A percentile compares a stretch with the other conserved stretches of the same genome.
Evolutionary conservation across 805 yeast species (phyloP).

Genomic region (Kluyveromyces wickerhamii): DNA sequence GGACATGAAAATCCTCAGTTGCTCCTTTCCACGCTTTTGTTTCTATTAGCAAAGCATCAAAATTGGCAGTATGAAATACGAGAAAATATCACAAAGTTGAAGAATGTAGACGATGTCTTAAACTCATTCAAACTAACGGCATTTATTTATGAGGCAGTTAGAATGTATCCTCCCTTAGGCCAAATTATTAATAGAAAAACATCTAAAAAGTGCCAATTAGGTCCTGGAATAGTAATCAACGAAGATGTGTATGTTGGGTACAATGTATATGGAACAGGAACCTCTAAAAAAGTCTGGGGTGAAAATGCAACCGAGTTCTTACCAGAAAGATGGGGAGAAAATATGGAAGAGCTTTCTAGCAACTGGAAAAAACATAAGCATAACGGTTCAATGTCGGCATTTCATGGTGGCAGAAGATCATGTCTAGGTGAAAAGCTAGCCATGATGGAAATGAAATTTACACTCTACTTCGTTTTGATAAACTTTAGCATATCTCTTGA

Average conservation of each 20-base stretch:
- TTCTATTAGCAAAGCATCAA: conserved; percentile 37
- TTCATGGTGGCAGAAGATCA: conserved; percentile 54
- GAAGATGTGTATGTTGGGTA: conserved; percentile 47
- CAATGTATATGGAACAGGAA: conserved; percentile 45
- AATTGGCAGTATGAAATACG: conserved; percentile 30
- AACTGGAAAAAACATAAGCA: conserved; percentile 39
- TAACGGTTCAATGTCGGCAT: conserved; percentile 40
- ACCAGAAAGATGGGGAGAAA: conserved; percentile 47
- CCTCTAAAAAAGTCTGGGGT: conserved; percentile 40
- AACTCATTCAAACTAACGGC: conserved; percentile 15
- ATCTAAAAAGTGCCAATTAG: conserved; percentile 32
- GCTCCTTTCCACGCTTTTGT: conserved; percentile 39
- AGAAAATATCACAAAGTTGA: conserved; percentile 8
- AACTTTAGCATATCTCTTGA: conserved; percentile 33
- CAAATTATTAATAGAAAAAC: conserved; percentile 47
- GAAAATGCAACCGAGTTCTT: conserved; percentile 34
- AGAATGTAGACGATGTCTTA: conserved; percentile 22
- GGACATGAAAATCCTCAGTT: conserved; percentile 60
- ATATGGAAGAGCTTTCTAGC: conserved; percentile 30
- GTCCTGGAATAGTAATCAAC: conserved; percentile 38
- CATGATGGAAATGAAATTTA: conserved; percentile 36
- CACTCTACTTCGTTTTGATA: conserved; percentile 32
- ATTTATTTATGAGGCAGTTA: conserved; percentile 38
- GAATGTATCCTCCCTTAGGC: conserved; percentile 50
- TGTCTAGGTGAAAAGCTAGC: conserved; percentile 57